phyloP scores from a whole-genome alignment of 768 basidiomycete genomes.

The Trametes elegans region DNA sequence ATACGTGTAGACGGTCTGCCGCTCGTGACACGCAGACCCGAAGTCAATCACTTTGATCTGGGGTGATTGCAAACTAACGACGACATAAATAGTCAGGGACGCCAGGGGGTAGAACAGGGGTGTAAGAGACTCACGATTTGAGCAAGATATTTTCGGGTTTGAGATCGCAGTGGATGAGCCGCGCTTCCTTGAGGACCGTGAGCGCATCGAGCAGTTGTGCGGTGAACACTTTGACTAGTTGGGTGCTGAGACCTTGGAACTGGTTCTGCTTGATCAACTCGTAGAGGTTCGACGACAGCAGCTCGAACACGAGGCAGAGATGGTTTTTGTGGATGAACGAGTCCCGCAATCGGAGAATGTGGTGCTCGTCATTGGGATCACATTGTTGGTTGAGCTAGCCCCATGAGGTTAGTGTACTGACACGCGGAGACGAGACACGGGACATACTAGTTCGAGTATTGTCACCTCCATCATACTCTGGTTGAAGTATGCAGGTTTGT shows the following conservation, averaged over 20 bases:
- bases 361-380: slow-evolving; percentile 94
- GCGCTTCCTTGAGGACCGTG: slow-evolving; percentile 90
- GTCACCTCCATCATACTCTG: slow-evolving; percentile 99
- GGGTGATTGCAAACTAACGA: slow-evolving; percentile 83
- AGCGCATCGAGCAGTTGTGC: slow-evolving; percentile 92
- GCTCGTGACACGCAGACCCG: slow-evolving; percentile 97
- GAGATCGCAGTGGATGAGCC: slow-evolving; percentile 96
- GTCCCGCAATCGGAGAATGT: slow-evolving; percentile 92
- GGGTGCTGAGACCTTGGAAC: slow-evolving; percentile 94
- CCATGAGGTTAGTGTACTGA: not conserved
- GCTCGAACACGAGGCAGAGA: slow-evolving; percentile 96
- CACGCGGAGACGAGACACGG: slow-evolving; percentile 1
- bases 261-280: slow-evolving; percentile 99
- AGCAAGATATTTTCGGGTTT: slow-evolving; percentile 99
- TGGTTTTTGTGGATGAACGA: slow-evolving; percentile 97
- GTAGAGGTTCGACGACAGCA: slow-evolving; percentile 95
- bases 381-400: slow-evolving; percentile 86
- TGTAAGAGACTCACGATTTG: slow-evolving; percentile 69
- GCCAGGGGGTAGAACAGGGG: not conserved
- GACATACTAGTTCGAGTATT: slow-evolving; percentile 87
- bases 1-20: slow-evolving; percentile 99
- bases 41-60: slow-evolving; percentile 99
- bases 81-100: slow-evolving; percentile 7
- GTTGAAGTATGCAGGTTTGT: slow-evolving; percentile 99
- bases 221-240: slow-evolving; percentile 98